Conservation (phyloP, 2,329 filamentous ascomycete genomes). For the Neurospora sp. region DNA sequence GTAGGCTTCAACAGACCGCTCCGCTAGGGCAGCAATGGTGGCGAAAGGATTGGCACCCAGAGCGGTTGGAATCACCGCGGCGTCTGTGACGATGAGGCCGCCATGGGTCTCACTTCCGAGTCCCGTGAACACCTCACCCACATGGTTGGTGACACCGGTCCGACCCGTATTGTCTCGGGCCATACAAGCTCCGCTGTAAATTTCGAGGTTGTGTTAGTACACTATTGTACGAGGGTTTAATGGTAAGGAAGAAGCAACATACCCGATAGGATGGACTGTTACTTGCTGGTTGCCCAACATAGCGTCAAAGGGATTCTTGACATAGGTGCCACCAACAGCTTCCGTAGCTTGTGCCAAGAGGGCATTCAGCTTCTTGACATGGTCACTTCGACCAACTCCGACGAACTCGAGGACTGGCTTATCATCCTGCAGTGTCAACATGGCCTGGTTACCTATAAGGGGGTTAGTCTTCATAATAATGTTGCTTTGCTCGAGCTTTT, state of each 20-base stretch:
- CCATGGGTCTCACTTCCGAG: constrained; percentile 38
- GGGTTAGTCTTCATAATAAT: constrained; percentile 9
- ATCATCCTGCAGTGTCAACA: constrained; percentile 47
- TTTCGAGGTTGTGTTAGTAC: constrained; percentile 10
- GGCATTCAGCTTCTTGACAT: constrained; percentile 41
- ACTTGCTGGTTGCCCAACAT: constrained; percentile 46
- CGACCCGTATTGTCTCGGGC: constrained; percentile 45
- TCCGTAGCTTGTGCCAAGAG: constrained; percentile 44
- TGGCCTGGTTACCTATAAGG: constrained; percentile 44
- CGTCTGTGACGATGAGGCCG: constrained; percentile 54
- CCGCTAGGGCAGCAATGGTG: constrained; percentile 59
- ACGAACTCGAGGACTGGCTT: constrained; percentile 49
- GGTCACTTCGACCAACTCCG: constrained; percentile 45
- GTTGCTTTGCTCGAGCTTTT: background rate
- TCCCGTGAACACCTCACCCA: constrained; percentile 49
- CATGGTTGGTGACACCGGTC: constrained; percentile 50
- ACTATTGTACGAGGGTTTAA: background rate
- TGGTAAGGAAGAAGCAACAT: constrained; percentile 17
- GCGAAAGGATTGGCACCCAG: constrained; percentile 59
- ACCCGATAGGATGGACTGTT: constrained; percentile 57
- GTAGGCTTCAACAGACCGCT: constrained; percentile 47
- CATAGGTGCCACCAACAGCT: constrained; percentile 48
- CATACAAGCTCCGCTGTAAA: constrained; percentile 49
- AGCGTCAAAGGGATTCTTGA: constrained; percentile 48
- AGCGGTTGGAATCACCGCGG: constrained; percentile 48